These are phyloP conservation scores for Oropetium thomaeum DNA, from an alignment of 176 grass and related monocot species.

Conservation along the genomic window DNA sequence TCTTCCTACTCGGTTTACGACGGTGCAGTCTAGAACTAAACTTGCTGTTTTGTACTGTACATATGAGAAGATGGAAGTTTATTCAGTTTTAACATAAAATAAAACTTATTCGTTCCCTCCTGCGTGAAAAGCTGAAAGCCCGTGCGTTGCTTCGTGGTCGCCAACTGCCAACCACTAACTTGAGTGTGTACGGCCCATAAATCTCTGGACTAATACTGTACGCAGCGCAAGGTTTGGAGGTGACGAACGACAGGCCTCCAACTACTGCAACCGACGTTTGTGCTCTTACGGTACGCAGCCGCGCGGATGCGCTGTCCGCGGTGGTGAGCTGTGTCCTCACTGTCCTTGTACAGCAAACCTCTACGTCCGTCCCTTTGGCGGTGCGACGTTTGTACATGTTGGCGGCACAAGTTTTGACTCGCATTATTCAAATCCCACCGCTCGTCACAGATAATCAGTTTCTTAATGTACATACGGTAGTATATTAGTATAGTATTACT, in stretches of 20 bases:
- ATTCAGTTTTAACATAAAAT: neutral
- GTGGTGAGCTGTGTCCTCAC: neutral
- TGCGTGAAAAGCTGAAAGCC: neutral
- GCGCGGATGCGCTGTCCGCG: neutral
- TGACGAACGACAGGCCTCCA: neutral
- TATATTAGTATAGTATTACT: too few relatives aligned
- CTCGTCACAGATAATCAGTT: neutral
- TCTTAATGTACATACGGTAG: too few relatives aligned
- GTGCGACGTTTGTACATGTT: neutral
- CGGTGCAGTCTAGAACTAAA: neutral
- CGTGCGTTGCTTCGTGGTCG: neutral
- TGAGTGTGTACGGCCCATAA: neutral
- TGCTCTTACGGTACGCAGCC: neutral
- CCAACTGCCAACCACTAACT: neutral
- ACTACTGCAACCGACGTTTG: neutral
- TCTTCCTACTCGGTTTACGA: neutral
- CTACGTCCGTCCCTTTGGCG: neutral
- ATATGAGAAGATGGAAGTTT: neutral
- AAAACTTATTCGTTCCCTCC: neutral
- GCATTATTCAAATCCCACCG: conserved; percentile 18
- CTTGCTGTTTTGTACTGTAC: neutral
- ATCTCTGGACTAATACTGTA: neutral
- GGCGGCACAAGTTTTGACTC: neutral
- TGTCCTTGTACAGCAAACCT: neutral
- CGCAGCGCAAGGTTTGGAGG: neutral